Conservation (phyloP, 2,329 filamentous ascomycete genomes). For the Fusarium sterilihyphosum region DNA sequence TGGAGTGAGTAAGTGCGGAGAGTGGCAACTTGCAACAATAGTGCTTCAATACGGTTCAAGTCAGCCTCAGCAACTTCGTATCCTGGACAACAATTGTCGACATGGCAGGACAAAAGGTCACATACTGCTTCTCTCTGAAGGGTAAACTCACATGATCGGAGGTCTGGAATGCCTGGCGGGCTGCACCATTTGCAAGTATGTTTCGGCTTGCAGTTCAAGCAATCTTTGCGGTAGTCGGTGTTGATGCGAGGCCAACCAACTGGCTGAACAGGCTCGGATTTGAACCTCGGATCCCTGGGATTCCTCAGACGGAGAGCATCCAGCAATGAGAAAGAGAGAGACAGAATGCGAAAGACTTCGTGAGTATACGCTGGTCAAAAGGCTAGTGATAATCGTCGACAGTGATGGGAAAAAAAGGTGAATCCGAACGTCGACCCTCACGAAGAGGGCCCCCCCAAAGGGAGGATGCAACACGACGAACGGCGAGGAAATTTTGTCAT, state of each 20-base stretch:
- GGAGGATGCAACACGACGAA: not conserved
- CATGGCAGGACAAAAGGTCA: conserved; percentile 22
- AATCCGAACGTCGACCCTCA: not conserved
- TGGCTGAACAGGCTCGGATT: not conserved
- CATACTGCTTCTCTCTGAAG: conserved; percentile 14
- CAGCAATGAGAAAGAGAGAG: not conserved
- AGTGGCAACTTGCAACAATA: conserved; percentile 19
- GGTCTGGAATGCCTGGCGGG: not conserved
- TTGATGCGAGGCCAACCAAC: not conserved
- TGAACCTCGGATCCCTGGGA: not conserved
- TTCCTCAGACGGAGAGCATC: not conserved
- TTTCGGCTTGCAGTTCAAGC: not conserved
- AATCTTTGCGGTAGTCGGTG: not conserved
- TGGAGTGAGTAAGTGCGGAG: conserved; percentile 19
- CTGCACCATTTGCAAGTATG: not conserved
- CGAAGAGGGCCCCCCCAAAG: not conserved
- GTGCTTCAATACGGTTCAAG: conserved; percentile 14
- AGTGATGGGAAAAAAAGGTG: not conserved
- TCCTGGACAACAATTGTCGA: not conserved
- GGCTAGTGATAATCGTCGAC: not conserved
- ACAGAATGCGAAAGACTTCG: not conserved
- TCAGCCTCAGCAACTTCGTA: not conserved
- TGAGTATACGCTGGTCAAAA: not conserved
- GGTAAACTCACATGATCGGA: not conserved
- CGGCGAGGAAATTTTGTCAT: not conserved